Evolutionary conservation across 225 moss, liverwort and hornwort genomes (phyloP).

Genomic region (Pseudisothecium myosuroides): DNA sequence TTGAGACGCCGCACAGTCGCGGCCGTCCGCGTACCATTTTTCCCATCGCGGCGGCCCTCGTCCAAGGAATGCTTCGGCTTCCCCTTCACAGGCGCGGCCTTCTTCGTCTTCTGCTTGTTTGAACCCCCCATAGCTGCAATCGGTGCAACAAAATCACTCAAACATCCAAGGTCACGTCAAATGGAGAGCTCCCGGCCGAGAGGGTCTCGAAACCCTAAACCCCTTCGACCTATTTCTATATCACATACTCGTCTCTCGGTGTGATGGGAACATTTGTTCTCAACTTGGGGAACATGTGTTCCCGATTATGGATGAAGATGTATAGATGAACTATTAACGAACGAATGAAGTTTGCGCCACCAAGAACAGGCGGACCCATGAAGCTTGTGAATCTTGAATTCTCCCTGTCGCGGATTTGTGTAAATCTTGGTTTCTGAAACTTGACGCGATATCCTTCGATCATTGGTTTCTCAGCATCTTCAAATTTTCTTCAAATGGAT

Average conservation of each 20-base stretch:
- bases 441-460: not conserved
- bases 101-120: constrained; percentile 65
- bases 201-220: not conserved
- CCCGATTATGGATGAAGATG: not conserved
- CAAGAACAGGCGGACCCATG: not conserved
- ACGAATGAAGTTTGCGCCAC: not conserved
- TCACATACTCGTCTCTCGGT: not conserved
- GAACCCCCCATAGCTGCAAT: constrained; percentile 10
- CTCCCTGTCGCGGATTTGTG: not conserved
- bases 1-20: constrained; percentile 91
- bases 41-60: constrained; percentile 66
- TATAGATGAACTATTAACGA: not conserved
- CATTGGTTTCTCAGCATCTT: not conserved
- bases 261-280: not conserved
- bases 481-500: not conserved
- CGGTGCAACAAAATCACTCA: not conserved
- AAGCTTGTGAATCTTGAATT: not conserved
- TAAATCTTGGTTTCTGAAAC: not conserved
- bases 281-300: not conserved
- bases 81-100: constrained; percentile 59
- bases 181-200: not conserved
- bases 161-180: not conserved
- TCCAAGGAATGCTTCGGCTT: constrained; percentile 93
- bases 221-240: not conserved
- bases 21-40: constrained; percentile 57